These are phyloP conservation scores for Pyrenophora graminea DNA, from an alignment of 2,329 filamentous ascomycete species.

Conservation along the genomic window DNA sequence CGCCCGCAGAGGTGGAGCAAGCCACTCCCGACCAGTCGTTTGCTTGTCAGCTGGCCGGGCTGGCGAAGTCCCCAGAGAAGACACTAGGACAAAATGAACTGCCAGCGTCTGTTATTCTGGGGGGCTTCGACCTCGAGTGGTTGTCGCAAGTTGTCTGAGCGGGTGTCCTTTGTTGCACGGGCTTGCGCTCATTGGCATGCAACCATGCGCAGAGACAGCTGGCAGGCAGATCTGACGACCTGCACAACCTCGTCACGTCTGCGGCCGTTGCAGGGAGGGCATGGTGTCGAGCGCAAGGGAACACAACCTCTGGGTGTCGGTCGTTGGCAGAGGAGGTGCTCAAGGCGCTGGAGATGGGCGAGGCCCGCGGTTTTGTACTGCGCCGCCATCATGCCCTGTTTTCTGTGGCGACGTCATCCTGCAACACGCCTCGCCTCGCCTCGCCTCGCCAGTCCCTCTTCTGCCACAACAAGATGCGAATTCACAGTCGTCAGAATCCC, in stretches of 20 bases:
- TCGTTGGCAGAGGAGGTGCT: conserved; percentile 45
- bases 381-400: conserved; percentile 41
- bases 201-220: conserved; percentile 27
- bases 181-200: conserved; percentile 43
- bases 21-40: conserved; percentile 47
- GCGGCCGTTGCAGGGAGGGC: conserved; percentile 27
- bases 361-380: conserved; percentile 38
- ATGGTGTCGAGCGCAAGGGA: conserved; percentile 46
- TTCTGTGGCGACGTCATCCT: conserved; percentile 34
- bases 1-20: conserved; percentile 43
- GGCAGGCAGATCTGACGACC: conserved; percentile 25
- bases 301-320: conserved; percentile 41
- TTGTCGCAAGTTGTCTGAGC: conserved; percentile 35
- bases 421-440: neutral
- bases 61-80: conserved; percentile 43
- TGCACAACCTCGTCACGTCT: conserved; percentile 31
- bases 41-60: conserved; percentile 39
- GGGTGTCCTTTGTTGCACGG: conserved; percentile 43
- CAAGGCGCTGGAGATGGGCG: conserved; percentile 31
- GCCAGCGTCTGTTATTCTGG: conserved; percentile 36
- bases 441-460: neutral
- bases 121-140: conserved; percentile 36
- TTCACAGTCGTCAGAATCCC: too few species aligned
- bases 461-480: neutral
- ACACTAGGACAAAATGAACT: conserved; percentile 32